These are phyloP conservation scores for Trichoderma atrobrunneum DNA, from an alignment of 2,329 filamentous ascomycete genomes.

Conservation along the genomic window DNA sequence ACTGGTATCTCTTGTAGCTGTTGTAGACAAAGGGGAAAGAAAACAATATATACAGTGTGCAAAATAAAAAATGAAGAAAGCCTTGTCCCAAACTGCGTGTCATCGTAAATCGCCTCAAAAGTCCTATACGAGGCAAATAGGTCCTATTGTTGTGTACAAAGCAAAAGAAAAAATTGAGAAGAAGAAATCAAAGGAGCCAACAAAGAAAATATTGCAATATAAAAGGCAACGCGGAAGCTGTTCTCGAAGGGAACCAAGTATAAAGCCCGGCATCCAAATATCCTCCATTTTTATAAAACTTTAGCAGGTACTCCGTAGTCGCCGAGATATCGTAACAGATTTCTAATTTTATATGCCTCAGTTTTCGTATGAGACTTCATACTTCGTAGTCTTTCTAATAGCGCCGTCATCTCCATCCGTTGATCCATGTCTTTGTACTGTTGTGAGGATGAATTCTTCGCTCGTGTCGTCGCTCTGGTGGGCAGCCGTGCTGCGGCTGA, in stretches of 20 bases:
- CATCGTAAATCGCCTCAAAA: background rate
- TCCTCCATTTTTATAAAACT: background rate
- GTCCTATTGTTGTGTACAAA: background rate
- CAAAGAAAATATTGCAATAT: background rate
- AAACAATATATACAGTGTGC: background rate
- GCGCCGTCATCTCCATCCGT: conserved; percentile 24
- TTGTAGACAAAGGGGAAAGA: background rate
- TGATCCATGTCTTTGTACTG: conserved; percentile 20
- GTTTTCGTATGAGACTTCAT: conserved; percentile 35
- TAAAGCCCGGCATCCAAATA: background rate
- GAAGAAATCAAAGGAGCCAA: background rate
- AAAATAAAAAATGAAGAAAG: background rate
- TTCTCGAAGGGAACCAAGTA: background rate
- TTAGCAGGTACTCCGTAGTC: background rate
- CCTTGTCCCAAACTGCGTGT: background rate
- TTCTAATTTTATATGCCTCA: conserved; percentile 13
- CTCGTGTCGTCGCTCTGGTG: conserved; percentile 31
- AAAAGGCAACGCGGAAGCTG: background rate
- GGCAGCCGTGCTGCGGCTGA: conserved; percentile 28
- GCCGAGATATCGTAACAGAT: background rate
- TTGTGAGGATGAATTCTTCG: conserved; percentile 36
- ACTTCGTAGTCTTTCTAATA: conserved; percentile 38
- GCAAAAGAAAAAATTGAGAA: background rate
- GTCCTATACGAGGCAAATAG: background rate
- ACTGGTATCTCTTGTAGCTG: background rate